A percentile compares a stretch with the other conserved stretches of the same genome.
These are phyloP conservation scores for Cucumis melo DNA, from an alignment of 306 rosid species.

Conservation along the genomic window DNA sequence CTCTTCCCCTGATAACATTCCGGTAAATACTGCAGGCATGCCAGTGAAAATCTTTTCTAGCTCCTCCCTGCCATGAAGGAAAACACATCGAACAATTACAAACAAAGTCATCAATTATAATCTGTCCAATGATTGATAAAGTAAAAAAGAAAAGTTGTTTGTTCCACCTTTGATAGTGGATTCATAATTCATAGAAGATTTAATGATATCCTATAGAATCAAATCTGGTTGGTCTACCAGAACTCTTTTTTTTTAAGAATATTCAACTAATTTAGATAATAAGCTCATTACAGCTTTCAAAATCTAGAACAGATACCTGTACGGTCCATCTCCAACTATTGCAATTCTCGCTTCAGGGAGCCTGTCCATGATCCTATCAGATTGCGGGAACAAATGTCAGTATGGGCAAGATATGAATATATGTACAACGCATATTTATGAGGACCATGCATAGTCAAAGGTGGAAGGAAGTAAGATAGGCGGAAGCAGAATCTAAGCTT, in stretches of 20 bases:
- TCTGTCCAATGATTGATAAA: neutral
- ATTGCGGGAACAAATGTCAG: slow-evolving; percentile 10
- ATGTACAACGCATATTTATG: neutral
- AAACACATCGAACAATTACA: neutral
- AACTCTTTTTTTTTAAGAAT: neutral
- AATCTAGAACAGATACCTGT: slow-evolving; percentile 39
- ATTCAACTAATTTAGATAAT: neutral
- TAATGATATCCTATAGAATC: neutral
- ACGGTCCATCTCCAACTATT: slow-evolving; percentile 89
- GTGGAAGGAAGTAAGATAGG: neutral
- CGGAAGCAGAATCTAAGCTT: neutral
- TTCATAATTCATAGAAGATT: neutral
- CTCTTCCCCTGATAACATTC: slow-evolving; percentile 91
- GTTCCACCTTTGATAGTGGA: neutral
- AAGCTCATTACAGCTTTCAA: neutral
- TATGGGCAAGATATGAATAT: neutral
- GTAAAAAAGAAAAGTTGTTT: neutral
- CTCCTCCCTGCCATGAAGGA: slow-evolving; percentile 48
- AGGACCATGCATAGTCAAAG: neutral
- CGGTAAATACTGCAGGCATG: slow-evolving; percentile 89
- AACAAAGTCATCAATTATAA: neutral
- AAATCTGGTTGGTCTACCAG: neutral
- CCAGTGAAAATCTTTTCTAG: slow-evolving; percentile 80
- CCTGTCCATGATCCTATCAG: slow-evolving; percentile 67
- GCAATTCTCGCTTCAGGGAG: slow-evolving; percentile 91